Evolutionary conservation across 2,329 filamentous ascomycete species (phyloP).

Genomic region (Teratosphaeria gauchensis): DNA sequence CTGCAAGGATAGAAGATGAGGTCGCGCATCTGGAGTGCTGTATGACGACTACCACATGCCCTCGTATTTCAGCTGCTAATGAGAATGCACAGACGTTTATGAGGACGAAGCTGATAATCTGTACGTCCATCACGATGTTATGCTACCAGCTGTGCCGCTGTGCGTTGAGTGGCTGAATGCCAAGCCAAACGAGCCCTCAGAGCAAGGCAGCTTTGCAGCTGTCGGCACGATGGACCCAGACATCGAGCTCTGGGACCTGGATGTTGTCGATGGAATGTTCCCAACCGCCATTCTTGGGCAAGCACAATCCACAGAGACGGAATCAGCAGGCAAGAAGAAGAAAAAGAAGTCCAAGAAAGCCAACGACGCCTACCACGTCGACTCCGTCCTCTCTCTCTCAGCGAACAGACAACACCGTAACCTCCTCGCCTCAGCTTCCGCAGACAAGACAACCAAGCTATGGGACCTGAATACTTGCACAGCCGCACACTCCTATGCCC

Average conservation of each 20-base stretch:
- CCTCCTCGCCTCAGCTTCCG: constrained; percentile 85
- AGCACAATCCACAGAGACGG: constrained; percentile 36
- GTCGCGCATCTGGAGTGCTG: constrained; percentile 73
- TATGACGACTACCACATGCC: neutral
- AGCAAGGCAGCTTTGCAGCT: constrained; percentile 81
- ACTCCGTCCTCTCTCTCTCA: constrained; percentile 81
- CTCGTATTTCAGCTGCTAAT: neutral
- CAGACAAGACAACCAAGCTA: constrained; percentile 93
- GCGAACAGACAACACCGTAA: constrained; percentile 92
- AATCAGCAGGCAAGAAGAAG: constrained; percentile 61
- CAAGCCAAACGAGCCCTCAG: constrained; percentile 66
- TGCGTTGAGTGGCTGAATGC: constrained; percentile 94
- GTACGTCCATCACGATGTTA: constrained; percentile 98
- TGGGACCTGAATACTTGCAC: constrained; percentile 91
- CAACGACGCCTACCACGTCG: constrained; percentile 88
- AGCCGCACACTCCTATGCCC: constrained; percentile 89
- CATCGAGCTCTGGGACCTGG: constrained; percentile 96
- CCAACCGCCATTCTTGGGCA: constrained; percentile 92
- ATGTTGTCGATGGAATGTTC: constrained; percentile 95
- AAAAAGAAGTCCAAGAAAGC: constrained; percentile 83
- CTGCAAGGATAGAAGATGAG: constrained; percentile 92
- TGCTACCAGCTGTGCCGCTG: constrained; percentile 92
- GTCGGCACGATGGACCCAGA: constrained; percentile 96
- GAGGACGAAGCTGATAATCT: constrained; percentile 92
- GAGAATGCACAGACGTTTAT: constrained; percentile 50